A percentile compares a stretch with the other conserved stretches of the same genome.
Conservation (phyloP, 23 red algal genomes). For the Rhodosorus marinus region DNA sequence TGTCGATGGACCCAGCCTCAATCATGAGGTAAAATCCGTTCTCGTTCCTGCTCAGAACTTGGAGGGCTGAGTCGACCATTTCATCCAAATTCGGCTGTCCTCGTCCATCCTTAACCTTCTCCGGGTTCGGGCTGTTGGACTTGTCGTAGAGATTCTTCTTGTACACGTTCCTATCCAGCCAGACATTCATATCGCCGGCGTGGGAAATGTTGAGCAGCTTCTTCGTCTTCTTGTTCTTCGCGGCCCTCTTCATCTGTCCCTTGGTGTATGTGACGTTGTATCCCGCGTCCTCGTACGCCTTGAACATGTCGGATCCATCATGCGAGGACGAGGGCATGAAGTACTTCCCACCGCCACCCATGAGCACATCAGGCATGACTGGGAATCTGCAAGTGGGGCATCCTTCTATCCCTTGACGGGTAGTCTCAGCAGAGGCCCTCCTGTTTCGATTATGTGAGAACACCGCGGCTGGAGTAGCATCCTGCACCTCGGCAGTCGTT, state of each 20-base stretch:
- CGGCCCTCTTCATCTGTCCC: conserved; percentile 13
- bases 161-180: conserved; percentile 32
- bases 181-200: conserved; percentile 20
- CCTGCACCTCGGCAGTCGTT: conserved; percentile 27
- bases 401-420: conserved; percentile 26
- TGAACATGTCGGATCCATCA: conserved; percentile 24
- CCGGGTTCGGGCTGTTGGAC: conserved; percentile 3
- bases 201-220: conserved; percentile 28
- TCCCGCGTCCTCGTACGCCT: conserved; percentile 3
- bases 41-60: conserved; percentile 16
- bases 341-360: conserved; percentile 23
- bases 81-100: conserved; percentile 28
- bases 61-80: conserved; percentile 24
- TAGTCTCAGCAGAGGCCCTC: conserved; percentile 17
- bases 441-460: conserved; percentile 16
- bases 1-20: conserved; percentile 29
- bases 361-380: conserved; percentile 19
- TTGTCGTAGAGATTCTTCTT: conserved; percentile 13
- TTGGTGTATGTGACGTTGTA: conserved; percentile 24
- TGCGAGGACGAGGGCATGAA: conserved; percentile 8
- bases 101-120: neutral
- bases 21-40: conserved; percentile 29
- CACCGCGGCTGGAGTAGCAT: conserved; percentile 19
- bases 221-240: conserved; percentile 9
- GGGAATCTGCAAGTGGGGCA: conserved; percentile 11